Evolutionary conservation across 768 basidiomycete species (phyloP), one percentile per base, ranked within the genome.

Genomic region (Cyclocybe aegerita): DNA sequence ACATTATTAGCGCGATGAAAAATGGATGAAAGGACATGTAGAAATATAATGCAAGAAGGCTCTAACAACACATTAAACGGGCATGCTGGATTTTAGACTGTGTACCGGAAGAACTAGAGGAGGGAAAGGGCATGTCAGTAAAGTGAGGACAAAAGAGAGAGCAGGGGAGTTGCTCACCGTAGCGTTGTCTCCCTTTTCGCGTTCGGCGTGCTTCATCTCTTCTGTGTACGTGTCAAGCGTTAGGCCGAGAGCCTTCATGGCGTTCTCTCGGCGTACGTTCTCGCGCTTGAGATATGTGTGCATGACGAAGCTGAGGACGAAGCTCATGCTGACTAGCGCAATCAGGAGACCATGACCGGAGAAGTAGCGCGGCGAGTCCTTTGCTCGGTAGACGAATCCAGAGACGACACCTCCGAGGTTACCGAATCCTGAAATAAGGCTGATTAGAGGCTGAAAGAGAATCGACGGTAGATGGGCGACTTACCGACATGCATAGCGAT

Each of bases 401-500:
- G 67, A 54, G 42, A 68, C 60, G n/a, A 68, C 60, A 46, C 67
- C 67, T 10, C 65, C 65, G 7, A 66, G 56, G 41, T 66, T 68
- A 34, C 67, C 65, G 47, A 68, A 65, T 31, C 65, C 64, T 65
- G 23, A 23, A 30, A 12, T 10, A 23, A 40, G 12, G 11, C 43
- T 16, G 39, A 43, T n/a, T 11, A 15, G 17, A 11, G 23, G 10
- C 14, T 23, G 17, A 42, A 16, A 16, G 39, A 30, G 16, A 16
- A 32, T 17, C 11, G 12, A 15, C 9, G 33, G 17, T 43, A 11
- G 29, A 42, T 35, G 8, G 29, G 7, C 2, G 30, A 61, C 65
- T 47, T 46, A 64, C 65, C 67, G 31, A 68, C 64, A 32, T 66
- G 65, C 65, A 68, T 65, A 9, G 65, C 67, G 52, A 68, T 66